Evolutionary conservation across 371 early-diverging fungal species (phyloP).

Genomic region (Mucor plumbeus): DNA sequence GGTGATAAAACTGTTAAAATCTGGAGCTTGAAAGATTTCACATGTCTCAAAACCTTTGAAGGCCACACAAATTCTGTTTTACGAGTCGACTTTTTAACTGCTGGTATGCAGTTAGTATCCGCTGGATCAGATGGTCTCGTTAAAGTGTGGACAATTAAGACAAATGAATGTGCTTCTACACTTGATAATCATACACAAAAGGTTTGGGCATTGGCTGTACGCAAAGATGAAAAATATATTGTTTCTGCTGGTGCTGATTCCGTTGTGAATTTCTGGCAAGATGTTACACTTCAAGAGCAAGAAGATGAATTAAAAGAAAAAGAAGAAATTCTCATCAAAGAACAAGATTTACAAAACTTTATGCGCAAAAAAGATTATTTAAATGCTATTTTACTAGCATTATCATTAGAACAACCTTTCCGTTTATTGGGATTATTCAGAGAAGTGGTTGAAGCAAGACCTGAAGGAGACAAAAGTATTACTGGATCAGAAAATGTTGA

Average conservation of each 20-base stretch:
- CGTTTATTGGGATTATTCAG: slow-evolving; percentile 77
- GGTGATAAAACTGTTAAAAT: slow-evolving; percentile 94
- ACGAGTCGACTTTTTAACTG: slow-evolving; percentile 80
- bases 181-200: slow-evolving; percentile 94
- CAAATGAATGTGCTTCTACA: slow-evolving; percentile 86
- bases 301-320: slow-evolving; percentile 70
- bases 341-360: slow-evolving; percentile 90
- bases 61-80: slow-evolving; percentile 96
- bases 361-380: slow-evolving; percentile 87
- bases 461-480: slow-evolving; percentile 55
- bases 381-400: slow-evolving; percentile 89
- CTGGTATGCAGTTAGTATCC: slow-evolving; percentile 88
- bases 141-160: slow-evolving; percentile 95
- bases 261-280: slow-evolving; percentile 89
- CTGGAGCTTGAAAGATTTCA: slow-evolving; percentile 89
- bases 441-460: slow-evolving; percentile 63
- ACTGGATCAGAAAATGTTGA: slow-evolving; percentile 73
- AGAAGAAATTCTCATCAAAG: slow-evolving; percentile 73
- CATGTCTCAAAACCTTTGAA: slow-evolving; percentile 94
- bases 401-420: slow-evolving; percentile 90
- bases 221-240: slow-evolving; percentile 75
- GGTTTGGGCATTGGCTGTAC: slow-evolving; percentile 88
- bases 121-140: slow-evolving; percentile 92
- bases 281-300: slow-evolving; percentile 83
- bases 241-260: slow-evolving; percentile 93